Conservation (phyloP, 106 monocot species). For the Dendrobium chrysotoxum region DNA sequence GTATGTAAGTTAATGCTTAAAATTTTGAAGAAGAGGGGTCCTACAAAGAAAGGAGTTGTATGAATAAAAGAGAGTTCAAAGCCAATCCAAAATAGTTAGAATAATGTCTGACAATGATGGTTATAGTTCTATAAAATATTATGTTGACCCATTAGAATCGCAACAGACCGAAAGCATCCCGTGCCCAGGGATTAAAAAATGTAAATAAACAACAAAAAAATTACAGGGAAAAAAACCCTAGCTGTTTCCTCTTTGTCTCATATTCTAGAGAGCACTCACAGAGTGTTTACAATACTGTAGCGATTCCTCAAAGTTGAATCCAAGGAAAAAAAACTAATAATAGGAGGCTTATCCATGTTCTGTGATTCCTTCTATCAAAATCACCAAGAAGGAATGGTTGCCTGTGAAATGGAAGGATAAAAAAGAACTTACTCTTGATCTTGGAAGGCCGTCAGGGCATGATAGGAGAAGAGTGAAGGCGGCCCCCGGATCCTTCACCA, state of each 20-base stretch:
- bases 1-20: no score
- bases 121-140: neutral
- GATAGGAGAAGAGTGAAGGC: conserved; percentile 23
- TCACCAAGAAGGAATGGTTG: neutral
- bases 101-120: no score
- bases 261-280: neutral
- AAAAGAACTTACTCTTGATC: conserved; percentile 9
- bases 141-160: neutral
- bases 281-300: neutral
- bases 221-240: neutral
- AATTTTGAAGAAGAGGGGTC: no score
- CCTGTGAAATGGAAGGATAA: neutral
- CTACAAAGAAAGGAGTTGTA: no score
- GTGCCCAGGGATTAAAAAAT: no score
- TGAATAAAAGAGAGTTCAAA: no score
- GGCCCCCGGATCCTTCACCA: conserved; percentile 16
- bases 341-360: neutral
- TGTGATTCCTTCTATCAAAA: neutral
- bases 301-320: neutral
- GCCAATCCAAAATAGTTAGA: no score
- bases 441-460: conserved; percentile 15
- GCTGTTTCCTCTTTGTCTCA: neutral
- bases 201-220: neutral
- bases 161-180: neutral
- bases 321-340: neutral